Conservation (phyloP, 306 rosid species). For the Castanea sativa region DNA sequence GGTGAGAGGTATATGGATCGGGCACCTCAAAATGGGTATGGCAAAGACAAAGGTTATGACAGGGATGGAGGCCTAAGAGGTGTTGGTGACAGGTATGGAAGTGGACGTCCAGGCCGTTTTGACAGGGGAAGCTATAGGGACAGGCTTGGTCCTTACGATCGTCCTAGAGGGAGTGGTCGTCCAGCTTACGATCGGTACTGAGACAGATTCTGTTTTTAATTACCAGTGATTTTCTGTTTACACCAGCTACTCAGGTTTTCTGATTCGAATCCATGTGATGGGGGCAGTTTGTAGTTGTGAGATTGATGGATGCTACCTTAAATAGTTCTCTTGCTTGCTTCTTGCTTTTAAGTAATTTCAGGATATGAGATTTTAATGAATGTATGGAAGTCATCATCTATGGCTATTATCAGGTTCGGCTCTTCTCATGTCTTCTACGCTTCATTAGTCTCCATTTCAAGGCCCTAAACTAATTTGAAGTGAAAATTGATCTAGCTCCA, state of each 20-base stretch:
- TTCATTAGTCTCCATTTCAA: neutral
- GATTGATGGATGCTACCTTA: neutral
- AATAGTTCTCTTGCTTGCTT: neutral
- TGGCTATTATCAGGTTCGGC: neutral
- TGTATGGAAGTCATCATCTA: neutral
- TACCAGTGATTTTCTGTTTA: neutral
- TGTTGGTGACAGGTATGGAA: slow-evolving; percentile 32
- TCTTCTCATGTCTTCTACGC: neutral
- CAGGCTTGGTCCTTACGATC: slow-evolving; percentile 37
- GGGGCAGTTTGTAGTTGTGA: slow-evolving; percentile 3
- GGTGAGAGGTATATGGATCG: slow-evolving; percentile 19
- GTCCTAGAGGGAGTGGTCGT: slow-evolving; percentile 28
- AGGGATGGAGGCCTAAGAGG: slow-evolving; percentile 33
- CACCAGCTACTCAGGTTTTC: neutral
- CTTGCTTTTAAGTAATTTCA: neutral
- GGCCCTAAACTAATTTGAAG: too few species aligned
- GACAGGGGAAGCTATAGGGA: slow-evolving; percentile 32
- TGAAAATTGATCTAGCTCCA: too few species aligned
- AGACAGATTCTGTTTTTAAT: neutral
- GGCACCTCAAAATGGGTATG: slow-evolving; percentile 17
- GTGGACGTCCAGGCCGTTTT: slow-evolving; percentile 23
- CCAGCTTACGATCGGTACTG: slow-evolving; percentile 29
- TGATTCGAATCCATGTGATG: neutral
- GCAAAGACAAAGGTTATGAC: slow-evolving; percentile 28
- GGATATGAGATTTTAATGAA: neutral